Conservation (phyloP, 805 yeast species). For the Sugiyamaella valdiviana region DNA sequence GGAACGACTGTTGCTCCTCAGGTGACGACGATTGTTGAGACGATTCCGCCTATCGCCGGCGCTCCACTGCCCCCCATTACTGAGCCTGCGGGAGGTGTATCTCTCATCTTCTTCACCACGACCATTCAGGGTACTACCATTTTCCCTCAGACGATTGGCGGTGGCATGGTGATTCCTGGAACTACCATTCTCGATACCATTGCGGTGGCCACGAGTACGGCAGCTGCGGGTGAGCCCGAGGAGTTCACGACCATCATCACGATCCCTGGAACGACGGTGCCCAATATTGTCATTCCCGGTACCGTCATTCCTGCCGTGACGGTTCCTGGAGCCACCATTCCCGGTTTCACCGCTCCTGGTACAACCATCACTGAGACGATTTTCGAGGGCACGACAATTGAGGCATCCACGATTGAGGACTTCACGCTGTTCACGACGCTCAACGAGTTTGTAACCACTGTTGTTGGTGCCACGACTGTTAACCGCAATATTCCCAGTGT, state of each 20-base stretch:
- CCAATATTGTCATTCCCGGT: constrained; percentile 20
- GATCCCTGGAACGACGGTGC: constrained; percentile 21
- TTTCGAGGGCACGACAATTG: not conserved
- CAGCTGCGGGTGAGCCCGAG: constrained; percentile 6
- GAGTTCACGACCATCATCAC: constrained; percentile 12
- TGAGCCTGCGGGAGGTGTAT: not conserved
- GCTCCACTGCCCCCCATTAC: not conserved
- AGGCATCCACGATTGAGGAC: constrained; percentile 3
- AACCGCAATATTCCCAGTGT: constrained; percentile 2
- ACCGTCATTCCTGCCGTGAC: constrained; percentile 15
- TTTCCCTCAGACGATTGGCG: constrained; percentile 2
- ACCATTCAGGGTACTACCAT: constrained; percentile 11
- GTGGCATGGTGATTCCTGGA: constrained; percentile 10
- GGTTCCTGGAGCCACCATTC: constrained; percentile 7
- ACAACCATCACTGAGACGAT: constrained; percentile 12
- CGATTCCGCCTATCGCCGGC: not conserved
- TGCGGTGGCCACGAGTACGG: constrained; percentile 6
- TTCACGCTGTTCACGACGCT: constrained; percentile 7
- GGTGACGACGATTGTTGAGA: not conserved
- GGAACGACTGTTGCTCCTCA: constrained; percentile 4
- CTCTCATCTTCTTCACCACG: constrained; percentile 1
- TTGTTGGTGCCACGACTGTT: not conserved
- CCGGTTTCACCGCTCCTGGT: constrained; percentile 19
- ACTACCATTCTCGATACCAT: constrained; percentile 1
- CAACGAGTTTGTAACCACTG: constrained; percentile 2